Conservation (phyloP, 768 basidiomycete genomes). For the Suillus hirtellus region DNA sequence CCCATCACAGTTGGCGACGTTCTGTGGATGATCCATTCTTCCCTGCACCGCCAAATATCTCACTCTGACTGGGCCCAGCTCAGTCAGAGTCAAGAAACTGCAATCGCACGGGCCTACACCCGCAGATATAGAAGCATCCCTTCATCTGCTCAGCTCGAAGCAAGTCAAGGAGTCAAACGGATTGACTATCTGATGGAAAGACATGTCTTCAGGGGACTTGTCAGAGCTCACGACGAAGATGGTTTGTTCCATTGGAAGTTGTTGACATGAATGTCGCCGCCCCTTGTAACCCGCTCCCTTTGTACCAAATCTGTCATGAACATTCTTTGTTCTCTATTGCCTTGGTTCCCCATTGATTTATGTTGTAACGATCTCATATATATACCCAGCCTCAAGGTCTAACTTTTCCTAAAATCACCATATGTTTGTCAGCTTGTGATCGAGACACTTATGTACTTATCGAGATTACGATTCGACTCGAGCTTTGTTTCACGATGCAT, state of each 20-base stretch:
- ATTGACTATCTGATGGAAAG: constrained; percentile 39
- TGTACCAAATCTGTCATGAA: neutral
- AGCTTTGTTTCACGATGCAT: neutral
- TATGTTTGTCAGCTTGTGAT: neutral
- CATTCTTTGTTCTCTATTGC: neutral
- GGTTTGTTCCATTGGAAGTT: constrained; percentile 32
- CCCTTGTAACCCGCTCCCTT: neutral
- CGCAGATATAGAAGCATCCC: constrained; percentile 34
- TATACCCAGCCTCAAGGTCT: neutral
- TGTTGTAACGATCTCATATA: neutral
- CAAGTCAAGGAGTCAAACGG: constrained; percentile 39
- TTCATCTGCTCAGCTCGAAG: constrained; percentile 32
- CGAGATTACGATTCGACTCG: neutral
- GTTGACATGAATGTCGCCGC: constrained; percentile 19
- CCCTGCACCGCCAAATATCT: constrained; percentile 44
- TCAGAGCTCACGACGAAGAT: constrained; percentile 31
- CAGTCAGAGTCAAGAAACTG: constrained; percentile 28
- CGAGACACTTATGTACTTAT: neutral
- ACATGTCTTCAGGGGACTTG: constrained; percentile 39
- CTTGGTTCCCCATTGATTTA: neutral
- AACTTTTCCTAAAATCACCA: neutral
- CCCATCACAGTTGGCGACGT: constrained; percentile 63
- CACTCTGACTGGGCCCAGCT: constrained; percentile 38
- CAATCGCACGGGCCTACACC: constrained; percentile 38
- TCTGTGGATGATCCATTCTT: constrained; percentile 48